Evolutionary conservation across 495 filamentous ascomycete genomes (phyloP).

Genomic region (Penicillium atrosanguineum): DNA sequence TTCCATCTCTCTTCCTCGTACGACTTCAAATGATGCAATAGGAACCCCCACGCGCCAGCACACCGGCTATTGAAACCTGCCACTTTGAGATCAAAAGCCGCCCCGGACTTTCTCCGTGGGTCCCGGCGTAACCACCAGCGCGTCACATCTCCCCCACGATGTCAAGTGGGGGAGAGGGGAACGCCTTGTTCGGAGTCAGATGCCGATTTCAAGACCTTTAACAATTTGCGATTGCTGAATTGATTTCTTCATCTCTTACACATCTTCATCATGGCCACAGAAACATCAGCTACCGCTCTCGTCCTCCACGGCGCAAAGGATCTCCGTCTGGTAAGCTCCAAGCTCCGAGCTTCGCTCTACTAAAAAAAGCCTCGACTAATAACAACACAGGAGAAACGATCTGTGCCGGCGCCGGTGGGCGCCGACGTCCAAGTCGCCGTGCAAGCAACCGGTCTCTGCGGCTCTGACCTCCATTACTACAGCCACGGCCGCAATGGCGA

Average conservation of each 20-base stretch:
- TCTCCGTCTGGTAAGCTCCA: slow-evolving; percentile 56
- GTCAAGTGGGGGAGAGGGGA: slow-evolving; percentile 10
- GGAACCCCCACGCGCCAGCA: slow-evolving; percentile 5
- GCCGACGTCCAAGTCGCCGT: slow-evolving; percentile 72
- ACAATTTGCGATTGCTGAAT: not conserved
- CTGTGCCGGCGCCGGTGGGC: slow-evolving; percentile 39
- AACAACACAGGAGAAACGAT: slow-evolving; percentile 37
- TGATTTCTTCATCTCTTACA: slow-evolving; percentile 1
- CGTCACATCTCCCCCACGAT: slow-evolving; percentile 4
- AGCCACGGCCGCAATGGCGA: slow-evolving; percentile 81
- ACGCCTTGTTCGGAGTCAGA: slow-evolving; percentile 3
- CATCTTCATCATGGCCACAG: slow-evolving; percentile 12
- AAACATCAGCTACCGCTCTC: slow-evolving; percentile 51
- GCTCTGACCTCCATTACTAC: slow-evolving; percentile 84
- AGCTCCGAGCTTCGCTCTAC: not conserved
- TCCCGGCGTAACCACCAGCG: not conserved
- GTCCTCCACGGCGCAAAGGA: slow-evolving; percentile 69
- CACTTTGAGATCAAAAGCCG: slow-evolving; percentile 27
- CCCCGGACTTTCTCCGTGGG: slow-evolving; percentile 33
- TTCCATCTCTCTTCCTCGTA: not conserved
- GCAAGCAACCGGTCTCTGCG: slow-evolving; percentile 75
- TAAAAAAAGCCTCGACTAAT: slow-evolving; percentile 5
- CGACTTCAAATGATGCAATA: not conserved
- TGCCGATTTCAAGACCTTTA: slow-evolving; percentile 1
- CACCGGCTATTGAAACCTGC: slow-evolving; percentile 32